Conservation (phyloP, 2,329 filamentous ascomycete genomes). For the Calonectria montana region DNA sequence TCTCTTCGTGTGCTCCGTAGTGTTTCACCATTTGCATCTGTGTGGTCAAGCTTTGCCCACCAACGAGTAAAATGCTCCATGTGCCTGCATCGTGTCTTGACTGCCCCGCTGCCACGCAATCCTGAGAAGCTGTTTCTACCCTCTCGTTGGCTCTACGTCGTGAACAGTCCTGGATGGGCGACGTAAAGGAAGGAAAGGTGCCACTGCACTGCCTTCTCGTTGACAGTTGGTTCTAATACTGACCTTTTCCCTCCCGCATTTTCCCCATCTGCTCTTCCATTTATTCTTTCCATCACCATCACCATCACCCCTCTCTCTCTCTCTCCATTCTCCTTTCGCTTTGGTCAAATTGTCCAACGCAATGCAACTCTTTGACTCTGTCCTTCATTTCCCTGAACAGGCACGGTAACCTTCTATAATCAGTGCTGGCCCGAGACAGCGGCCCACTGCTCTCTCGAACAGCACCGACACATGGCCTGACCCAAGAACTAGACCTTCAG, state of each 20-base stretch:
- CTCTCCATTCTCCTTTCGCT: background rate
- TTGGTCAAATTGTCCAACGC: background rate
- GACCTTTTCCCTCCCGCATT: background rate
- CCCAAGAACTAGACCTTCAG: background rate
- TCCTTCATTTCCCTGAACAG: background rate
- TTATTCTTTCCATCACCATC: background rate
- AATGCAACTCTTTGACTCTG: background rate
- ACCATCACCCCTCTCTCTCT: background rate
- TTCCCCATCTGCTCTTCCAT: background rate
- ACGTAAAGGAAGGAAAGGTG: background rate
- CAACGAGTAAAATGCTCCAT: constrained; percentile 8
- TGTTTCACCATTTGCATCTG: constrained; percentile 6
- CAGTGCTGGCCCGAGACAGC: background rate
- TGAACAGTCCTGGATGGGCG: background rate
- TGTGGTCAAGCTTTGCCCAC: background rate
- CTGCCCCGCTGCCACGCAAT: constrained; percentile 19
- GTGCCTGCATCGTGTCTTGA: constrained; percentile 15
- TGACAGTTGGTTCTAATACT: background rate
- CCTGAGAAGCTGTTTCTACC: constrained; percentile 5
- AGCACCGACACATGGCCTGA: background rate
- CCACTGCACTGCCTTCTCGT: background rate
- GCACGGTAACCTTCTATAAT: background rate
- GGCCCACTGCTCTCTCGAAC: constrained; percentile 10
- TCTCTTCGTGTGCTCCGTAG: background rate
- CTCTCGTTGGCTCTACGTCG: background rate